A percentile compares a stretch with the other conserved stretches of the same genome.
phyloP scores from a whole-genome alignment of 75 land plant genomes.

The Sequoiadendron giganteum region DNA sequence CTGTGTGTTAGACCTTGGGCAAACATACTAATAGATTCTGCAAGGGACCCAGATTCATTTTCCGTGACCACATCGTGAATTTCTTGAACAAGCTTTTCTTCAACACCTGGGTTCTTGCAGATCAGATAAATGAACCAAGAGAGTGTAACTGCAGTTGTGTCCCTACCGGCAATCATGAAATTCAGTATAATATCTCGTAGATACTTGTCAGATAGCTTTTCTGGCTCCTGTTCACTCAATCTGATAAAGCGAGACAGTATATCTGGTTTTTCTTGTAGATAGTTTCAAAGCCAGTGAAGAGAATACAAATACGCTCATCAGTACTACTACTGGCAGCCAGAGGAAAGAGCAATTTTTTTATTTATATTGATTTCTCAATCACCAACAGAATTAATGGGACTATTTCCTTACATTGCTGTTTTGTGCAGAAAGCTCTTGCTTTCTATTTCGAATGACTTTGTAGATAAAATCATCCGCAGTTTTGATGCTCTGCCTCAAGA shows the following conservation, averaged over 20 bases:
- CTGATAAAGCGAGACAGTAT: constrained; percentile 67
- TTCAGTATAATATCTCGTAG: constrained; percentile 69
- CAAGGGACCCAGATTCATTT: neutral
- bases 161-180: constrained; percentile 80
- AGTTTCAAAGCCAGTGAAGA: neutral
- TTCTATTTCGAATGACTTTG: constrained; percentile 34
- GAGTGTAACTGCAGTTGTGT: constrained; percentile 78
- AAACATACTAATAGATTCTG: neutral
- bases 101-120: constrained; percentile 59
- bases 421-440: constrained; percentile 17
- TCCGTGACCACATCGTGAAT: constrained; percentile 10
- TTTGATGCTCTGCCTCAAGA: constrained; percentile 29
- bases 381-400: neutral
- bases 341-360: neutral
- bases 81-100: constrained; percentile 36
- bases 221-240: constrained; percentile 35
- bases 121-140: constrained; percentile 81
- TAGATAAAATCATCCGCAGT: constrained; percentile 49
- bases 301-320: neutral
- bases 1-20: constrained; percentile 2
- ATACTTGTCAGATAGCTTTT: constrained; percentile 24
- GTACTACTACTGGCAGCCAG: neutral
- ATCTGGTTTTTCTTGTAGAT: constrained; percentile 44
- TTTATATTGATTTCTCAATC: neutral
- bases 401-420: constrained; percentile 15